A percentile compares a stretch with the other conserved stretches of the same genome.
Conservation (phyloP, 495 filamentous ascomycete genomes). For the Lasiosphaeriaceae sp. region DNA sequence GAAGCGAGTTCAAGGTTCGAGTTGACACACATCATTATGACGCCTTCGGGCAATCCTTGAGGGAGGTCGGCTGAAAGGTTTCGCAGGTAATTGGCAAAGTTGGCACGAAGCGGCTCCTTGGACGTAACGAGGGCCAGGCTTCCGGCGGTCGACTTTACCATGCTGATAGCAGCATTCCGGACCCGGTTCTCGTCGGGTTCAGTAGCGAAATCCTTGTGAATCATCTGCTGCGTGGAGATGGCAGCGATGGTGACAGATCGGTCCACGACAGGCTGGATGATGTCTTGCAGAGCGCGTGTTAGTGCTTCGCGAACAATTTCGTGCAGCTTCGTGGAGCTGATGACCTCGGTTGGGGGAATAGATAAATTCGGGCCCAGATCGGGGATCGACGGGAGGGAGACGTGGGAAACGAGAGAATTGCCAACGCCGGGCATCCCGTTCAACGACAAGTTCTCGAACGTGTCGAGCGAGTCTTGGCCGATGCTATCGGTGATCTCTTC, state of each 20-base stretch:
- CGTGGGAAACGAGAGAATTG: slow-evolving; percentile 66
- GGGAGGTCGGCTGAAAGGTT: slow-evolving; percentile 63
- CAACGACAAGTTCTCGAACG: slow-evolving; percentile 74
- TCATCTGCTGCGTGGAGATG: slow-evolving; percentile 88
- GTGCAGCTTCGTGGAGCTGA: slow-evolving; percentile 64
- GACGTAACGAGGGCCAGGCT: slow-evolving; percentile 95
- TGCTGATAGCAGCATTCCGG: slow-evolving; percentile 77
- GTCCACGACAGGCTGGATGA: slow-evolving; percentile 95
- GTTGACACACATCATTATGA: slow-evolving; percentile 95
- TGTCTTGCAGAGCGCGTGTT: slow-evolving; percentile 84
- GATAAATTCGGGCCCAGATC: slow-evolving; percentile 70
- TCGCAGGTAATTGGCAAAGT: slow-evolving; percentile 95
- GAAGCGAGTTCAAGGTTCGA: slow-evolving; percentile 94
- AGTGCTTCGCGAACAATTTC: slow-evolving; percentile 80
- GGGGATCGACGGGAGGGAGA: slow-evolving; percentile 70
- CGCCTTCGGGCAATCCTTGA: slow-evolving; percentile 77
- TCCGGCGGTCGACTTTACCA: slow-evolving; percentile 88
- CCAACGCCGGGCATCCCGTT: slow-evolving; percentile 66
- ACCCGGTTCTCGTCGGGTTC: slow-evolving; percentile 86
- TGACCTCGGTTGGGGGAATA: slow-evolving; percentile 73
- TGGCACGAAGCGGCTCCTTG: slow-evolving; percentile 92
- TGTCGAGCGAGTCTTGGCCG: slow-evolving; percentile 51
- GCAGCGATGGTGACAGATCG: slow-evolving; percentile 95
- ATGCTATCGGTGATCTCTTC: slow-evolving; percentile 57
- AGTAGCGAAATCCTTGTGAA: slow-evolving; percentile 92